Percentiles rank a stretch among this genome's conserved stretches.
Evolutionary conservation across 2,329 filamentous ascomycete genomes (phyloP).

Genomic region (Arthrobotrys iridis): DNA sequence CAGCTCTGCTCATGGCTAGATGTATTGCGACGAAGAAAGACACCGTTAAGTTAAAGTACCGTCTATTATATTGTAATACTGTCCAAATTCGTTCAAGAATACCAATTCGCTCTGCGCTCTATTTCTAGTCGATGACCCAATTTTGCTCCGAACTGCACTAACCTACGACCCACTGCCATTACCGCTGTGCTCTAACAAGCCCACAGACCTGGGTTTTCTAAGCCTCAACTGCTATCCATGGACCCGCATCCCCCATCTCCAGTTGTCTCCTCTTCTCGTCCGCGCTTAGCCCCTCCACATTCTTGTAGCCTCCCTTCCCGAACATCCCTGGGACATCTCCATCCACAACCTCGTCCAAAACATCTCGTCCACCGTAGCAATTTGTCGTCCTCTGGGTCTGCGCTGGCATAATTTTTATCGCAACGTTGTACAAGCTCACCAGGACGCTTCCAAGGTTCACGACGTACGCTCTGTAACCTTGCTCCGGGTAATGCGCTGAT

Average conservation of each 20-base stretch:
- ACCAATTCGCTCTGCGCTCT: neutral
- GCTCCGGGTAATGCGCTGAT: conserved; percentile 48
- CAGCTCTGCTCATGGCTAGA: too few species aligned
- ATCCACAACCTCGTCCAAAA: conserved; percentile 42
- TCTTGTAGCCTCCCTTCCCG: conserved; percentile 32
- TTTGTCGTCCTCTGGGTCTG: conserved; percentile 51
- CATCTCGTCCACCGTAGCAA: conserved; percentile 44
- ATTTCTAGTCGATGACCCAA: neutral
- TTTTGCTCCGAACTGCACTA: neutral
- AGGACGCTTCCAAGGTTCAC: conserved; percentile 49
- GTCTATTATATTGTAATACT: too few species aligned
- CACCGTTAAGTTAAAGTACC: too few species aligned
- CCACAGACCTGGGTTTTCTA: neutral
- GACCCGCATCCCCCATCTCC: conserved; percentile 35
- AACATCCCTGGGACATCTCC: conserved; percentile 38
- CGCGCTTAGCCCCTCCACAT: conserved; percentile 19
- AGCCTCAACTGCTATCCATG: conserved; percentile 31
- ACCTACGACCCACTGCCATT: neutral
- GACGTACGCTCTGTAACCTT: conserved; percentile 37
- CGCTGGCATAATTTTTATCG: conserved; percentile 50
- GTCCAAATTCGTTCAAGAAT: too few species aligned
- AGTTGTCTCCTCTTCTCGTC: conserved; percentile 34
- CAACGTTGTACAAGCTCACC: conserved; percentile 43
- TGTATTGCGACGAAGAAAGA: too few species aligned
- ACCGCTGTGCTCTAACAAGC: neutral